A percentile compares a stretch with the other conserved stretches of the same genome.
Conservation (phyloP, 2,329 filamentous ascomycete species). For the Pyrenochaeta sp. region DNA sequence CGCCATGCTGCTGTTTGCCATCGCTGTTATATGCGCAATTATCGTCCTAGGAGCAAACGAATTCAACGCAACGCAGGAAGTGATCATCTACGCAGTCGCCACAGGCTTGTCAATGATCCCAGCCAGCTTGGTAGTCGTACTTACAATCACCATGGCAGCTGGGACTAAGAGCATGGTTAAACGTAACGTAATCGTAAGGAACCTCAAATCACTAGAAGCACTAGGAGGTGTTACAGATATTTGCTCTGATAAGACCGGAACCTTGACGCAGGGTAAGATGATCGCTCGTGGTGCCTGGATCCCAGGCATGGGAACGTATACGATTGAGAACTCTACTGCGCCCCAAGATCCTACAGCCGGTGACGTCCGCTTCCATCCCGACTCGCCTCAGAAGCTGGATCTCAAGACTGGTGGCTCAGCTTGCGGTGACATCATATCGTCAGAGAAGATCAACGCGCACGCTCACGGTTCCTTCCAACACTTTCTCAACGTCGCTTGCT, state of each 20-base stretch:
- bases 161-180: constrained; percentile 50
- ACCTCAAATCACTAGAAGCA: constrained; percentile 48
- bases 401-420: constrained; percentile 27
- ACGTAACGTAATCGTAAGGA: constrained; percentile 46
- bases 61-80: constrained; percentile 50
- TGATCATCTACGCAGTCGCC: constrained; percentile 52
- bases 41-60: constrained; percentile 52
- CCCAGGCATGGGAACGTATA: constrained; percentile 48
- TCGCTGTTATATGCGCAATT: constrained; percentile 50
- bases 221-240: constrained; percentile 53
- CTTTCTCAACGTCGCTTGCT: constrained; percentile 47
- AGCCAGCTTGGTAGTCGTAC: constrained; percentile 47
- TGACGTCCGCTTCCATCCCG: constrained; percentile 33
- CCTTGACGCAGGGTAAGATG: constrained; percentile 49
- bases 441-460: constrained; percentile 35
- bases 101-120: constrained; percentile 52
- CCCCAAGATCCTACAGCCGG: constrained; percentile 47
- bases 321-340: constrained; percentile 45
- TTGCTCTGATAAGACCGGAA: constrained; percentile 63
- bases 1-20: constrained; percentile 46
- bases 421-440: constrained; percentile 19
- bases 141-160: constrained; percentile 52
- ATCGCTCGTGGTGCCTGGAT: constrained; percentile 50
- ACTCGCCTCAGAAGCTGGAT: constrained; percentile 38
- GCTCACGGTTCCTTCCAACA: constrained; percentile 33